Evolutionary conservation across 352 stramenopile species (phyloP), one percentile per base, ranked within the genome.

Genomic region (Globisporangium rhizosaccharum): DNA sequence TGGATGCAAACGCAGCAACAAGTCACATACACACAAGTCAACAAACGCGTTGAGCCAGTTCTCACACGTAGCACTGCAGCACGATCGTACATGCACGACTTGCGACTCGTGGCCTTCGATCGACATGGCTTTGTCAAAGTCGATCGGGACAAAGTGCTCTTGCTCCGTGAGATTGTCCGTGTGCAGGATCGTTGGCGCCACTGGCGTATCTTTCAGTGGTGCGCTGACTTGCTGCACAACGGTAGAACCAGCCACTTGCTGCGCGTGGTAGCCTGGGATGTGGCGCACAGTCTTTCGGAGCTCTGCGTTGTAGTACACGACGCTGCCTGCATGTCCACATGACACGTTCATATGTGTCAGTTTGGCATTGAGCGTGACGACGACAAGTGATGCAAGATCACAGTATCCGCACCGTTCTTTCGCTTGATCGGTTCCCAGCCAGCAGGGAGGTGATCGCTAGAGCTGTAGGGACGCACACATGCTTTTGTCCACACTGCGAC

Each of bases 101-200:
- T 96, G 88, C 6, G 85, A 91, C 53, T 96, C 87, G 49, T 92
- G 76, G 9, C 87, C 85, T 39, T 94, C 84, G 42, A 96, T 83
- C 11, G 61, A 72, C 61, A 89, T 83, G 7, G 82, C 79, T 51
- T 79, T 90, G 53, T 72, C 70, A 61, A 95, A 96, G 60, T 96
- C 73, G 42, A 96, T 92, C 0, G 85, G 86, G 18, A 92, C 67
- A 41, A 79, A 87, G 3, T 87, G 66, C 52, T 87, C 75, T 20
- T 84, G 75, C 47, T 92, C 79, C 14, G 57, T 70, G 58, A 63
- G 48, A 11, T 10, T 12, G 33, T 75, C 69, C 30, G 65, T 55
- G 41, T 76, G 68, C 2, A 62, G 53, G 10, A 59, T 55, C 42
- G 39, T 41, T 23, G 48, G 70, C 49, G 20, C 49, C 12, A 25